Conservation (phyloP, 2,329 filamentous ascomycete genomes). For the Hymenoscyphus fraxineus region DNA sequence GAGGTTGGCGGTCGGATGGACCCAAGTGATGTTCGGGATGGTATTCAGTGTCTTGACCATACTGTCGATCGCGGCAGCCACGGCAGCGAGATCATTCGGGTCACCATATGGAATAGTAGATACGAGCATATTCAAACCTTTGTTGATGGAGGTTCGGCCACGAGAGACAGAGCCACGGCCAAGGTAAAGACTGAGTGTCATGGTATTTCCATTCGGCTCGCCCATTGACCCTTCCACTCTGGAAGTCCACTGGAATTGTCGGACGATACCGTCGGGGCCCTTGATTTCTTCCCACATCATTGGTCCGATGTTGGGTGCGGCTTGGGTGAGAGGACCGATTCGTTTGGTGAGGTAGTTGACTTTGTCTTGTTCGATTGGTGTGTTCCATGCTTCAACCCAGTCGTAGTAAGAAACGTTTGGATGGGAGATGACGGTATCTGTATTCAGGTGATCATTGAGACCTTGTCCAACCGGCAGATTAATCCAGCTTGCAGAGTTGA, state of each 20-base stretch:
- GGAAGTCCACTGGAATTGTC: constrained; percentile 64
- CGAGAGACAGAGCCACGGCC: constrained; percentile 60
- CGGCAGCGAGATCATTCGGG: constrained; percentile 56
- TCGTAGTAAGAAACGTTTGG: constrained; percentile 57
- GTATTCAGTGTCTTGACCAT: constrained; percentile 51
- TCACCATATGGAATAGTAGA: constrained; percentile 50
- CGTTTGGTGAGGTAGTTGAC: constrained; percentile 46
- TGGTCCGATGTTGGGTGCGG: constrained; percentile 62
- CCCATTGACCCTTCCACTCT: constrained; percentile 49
- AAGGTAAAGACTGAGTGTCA: constrained; percentile 55
- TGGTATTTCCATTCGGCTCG: constrained; percentile 27
- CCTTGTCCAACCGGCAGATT: constrained; percentile 56
- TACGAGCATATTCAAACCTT: constrained; percentile 54
- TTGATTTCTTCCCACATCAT: constrained; percentile 59
- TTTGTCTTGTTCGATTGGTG: constrained; percentile 43
- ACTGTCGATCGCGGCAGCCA: constrained; percentile 61
- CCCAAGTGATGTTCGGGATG: constrained; percentile 53
- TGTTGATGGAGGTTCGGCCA: constrained; percentile 58
- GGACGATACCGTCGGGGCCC: constrained; percentile 55
- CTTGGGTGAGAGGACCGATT: constrained; percentile 59
- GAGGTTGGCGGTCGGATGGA: constrained; percentile 49
- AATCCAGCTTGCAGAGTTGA: constrained; percentile 50
- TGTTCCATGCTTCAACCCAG: constrained; percentile 58
- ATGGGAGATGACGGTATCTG: constrained; percentile 49
- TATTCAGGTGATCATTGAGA: constrained; percentile 57